Evolutionary conservation across 1,284 basidiomycete genomes (phyloP), one percentile per base, ranked within the genome.

Genomic region (Volvariella surrecta): DNA sequence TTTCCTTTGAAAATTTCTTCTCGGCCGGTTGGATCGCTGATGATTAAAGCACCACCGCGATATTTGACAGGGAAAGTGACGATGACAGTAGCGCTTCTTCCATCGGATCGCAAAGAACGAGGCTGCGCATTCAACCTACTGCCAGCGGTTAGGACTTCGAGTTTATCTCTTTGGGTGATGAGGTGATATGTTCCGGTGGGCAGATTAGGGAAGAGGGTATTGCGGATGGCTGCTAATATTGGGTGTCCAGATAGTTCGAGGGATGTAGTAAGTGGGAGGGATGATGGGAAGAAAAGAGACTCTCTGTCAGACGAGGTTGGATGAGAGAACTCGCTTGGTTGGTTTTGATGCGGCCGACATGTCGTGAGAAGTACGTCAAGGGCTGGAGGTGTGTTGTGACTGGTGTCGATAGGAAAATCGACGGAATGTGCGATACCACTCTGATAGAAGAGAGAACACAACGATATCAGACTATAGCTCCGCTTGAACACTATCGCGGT

Each of bases 181-280:
- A 89, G 73, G 34, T 35, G 34, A 57, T 82, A 78, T 52, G 84
- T 76, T 1, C 84, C 84, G 1, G 66, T 57, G 2, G 82, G 75
- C 10, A 87, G 65, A 24, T 71, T 66, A 0, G 83, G 82, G 60
- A 88, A 87, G 15, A 89, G 64, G 0, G 79, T 68, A 46, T 67
- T 76, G 40, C 79, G 77, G 22, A 87, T 67, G 0, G 85, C 79
- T 50, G 87, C 84, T 45, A 89, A 71, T 54, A 89, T 79, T 1
- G 85, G 85, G 54, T 85, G 82, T 56, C 82, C 86, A 10, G 83
- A 73, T 48, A 89, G 71, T 53, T 89, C 85, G 51, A 89, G 73
- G 0, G 85, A 82, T 10, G 80, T 68, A 0, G 82, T 86, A 40
- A 87, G 62, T 10, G 85, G 80, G 39, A 86, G 74, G 45, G 71